Evolutionary conservation across 768 basidiomycete species (phyloP).

Genomic region (Lactifluus volemus): DNA sequence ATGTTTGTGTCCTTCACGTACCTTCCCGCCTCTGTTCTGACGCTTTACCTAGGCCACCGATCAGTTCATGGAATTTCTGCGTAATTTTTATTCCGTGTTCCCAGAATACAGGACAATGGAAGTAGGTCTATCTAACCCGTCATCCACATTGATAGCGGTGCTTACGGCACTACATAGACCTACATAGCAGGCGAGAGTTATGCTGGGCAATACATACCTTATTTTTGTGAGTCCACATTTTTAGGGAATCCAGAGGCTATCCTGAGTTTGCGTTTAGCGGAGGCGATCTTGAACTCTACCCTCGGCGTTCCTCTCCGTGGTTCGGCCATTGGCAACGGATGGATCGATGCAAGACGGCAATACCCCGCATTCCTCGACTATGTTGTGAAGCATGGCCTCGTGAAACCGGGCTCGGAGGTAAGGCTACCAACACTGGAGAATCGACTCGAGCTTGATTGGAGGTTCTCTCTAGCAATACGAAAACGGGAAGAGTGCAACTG

Average conservation of each 20-base stretch:
- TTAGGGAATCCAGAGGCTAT: background rate
- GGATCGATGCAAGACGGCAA: constrained; percentile 87
- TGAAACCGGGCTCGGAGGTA: constrained; percentile 67
- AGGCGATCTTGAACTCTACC: constrained; percentile 58
- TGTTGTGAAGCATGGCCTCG: constrained; percentile 65
- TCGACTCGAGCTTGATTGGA: background rate
- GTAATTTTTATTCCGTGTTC: constrained; percentile 84
- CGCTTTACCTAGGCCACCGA: constrained; percentile 47
- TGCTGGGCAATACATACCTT: constrained; percentile 97
- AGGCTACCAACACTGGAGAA: constrained; percentile 14
- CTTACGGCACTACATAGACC: constrained; percentile 45
- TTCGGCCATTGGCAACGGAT: constrained; percentile 92
- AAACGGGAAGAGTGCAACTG: constrained; percentile 44
- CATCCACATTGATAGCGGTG: background rate
- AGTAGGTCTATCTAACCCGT: constrained; percentile 39
- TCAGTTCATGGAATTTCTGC: constrained; percentile 77
- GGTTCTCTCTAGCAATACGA: constrained; percentile 52
- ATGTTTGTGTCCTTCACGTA: constrained; percentile 35
- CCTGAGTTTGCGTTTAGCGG: constrained; percentile 38
- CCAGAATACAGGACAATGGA: constrained; percentile 80
- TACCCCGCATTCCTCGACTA: constrained; percentile 89
- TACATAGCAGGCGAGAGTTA: constrained; percentile 95
- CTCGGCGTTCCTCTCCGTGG: constrained; percentile 63
- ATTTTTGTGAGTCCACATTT: constrained; percentile 54
- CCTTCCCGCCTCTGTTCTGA: background rate